Conservation (phyloP, 2,329 filamentous ascomycete species). For the Clarireedia homoeocarpa region DNA sequence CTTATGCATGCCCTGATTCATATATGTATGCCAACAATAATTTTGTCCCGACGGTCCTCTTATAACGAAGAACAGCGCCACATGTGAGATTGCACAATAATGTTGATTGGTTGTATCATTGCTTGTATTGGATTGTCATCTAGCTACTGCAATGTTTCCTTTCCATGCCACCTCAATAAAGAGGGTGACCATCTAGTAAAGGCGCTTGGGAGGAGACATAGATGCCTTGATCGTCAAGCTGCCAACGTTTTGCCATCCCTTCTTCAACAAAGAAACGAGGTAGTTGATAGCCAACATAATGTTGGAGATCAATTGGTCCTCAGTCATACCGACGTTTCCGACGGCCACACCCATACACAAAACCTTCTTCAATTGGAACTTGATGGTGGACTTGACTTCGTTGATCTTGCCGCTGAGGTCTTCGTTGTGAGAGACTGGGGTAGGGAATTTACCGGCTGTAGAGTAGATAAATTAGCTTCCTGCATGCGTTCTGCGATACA, state of each 20-base stretch:
- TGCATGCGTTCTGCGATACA: not conserved
- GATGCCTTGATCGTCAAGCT: constrained; percentile 99
- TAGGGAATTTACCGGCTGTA: constrained; percentile 97
- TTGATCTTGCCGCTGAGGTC: constrained; percentile 92
- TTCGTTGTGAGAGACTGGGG: constrained; percentile 93
- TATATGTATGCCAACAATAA: too few species aligned
- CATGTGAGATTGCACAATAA: not conserved
- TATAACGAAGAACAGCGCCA: too few species aligned
- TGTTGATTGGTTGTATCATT: constrained; percentile 5
- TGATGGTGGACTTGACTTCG: constrained; percentile 99
- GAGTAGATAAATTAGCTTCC: constrained; percentile 27
- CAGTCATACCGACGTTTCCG: constrained; percentile 94
- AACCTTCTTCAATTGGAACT: constrained; percentile 99
- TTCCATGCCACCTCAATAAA: constrained; percentile 22
- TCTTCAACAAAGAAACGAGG: constrained; percentile 98
- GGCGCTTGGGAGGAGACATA: constrained; percentile 97
- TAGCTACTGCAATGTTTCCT: constrained; percentile 21
- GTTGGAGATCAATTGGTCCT: constrained; percentile 95
- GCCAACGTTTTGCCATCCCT: constrained; percentile 99
- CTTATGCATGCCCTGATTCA: too few species aligned
- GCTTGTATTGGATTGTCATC: constrained; percentile 20
- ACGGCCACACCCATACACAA: constrained; percentile 99
- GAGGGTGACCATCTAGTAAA: constrained; percentile 62
- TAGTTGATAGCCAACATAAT: constrained; percentile 99
- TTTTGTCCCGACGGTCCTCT: too few species aligned